These are phyloP conservation scores for Trametes villosa DNA, from an alignment of 768 basidiomycete species.

Conservation along the genomic window DNA sequence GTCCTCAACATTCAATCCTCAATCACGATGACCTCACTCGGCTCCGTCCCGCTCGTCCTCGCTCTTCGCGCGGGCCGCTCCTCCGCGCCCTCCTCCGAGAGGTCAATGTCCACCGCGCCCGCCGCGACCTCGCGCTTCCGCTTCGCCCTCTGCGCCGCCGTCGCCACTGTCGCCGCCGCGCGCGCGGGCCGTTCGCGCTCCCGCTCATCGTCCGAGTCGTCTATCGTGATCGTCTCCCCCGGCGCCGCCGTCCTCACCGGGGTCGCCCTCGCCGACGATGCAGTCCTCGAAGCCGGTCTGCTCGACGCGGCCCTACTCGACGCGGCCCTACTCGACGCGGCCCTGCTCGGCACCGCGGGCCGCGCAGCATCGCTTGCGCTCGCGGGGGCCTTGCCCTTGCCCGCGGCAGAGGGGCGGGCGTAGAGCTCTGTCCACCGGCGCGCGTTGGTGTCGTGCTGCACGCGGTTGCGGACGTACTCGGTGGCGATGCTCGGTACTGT, in stretches of 20 bases:
- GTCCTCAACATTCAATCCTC: too few species aligned
- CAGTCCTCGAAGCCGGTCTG: neutral
- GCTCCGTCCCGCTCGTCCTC: constrained; percentile 3
- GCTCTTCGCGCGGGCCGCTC: constrained; percentile 10
- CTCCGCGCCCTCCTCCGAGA: constrained; percentile 10
- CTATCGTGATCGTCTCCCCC: constrained; percentile 30
- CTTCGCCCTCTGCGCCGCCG: constrained; percentile 17
- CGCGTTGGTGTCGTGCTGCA: constrained; percentile 76
- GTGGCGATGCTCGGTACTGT: constrained; percentile 74
- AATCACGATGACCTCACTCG: constrained; percentile 34
- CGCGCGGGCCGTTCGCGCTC: neutral
- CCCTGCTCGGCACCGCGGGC: too few species aligned
- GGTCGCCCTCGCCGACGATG: neutral
- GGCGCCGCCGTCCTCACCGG: constrained; percentile 9
- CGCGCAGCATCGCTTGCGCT: too few species aligned
- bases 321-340: neutral
- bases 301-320: neutral
- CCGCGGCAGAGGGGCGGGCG: constrained; percentile 53
- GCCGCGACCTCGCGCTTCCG: constrained; percentile 26
- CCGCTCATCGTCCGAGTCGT: constrained; percentile 33
- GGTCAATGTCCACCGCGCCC: constrained; percentile 13
- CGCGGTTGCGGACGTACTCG: constrained; percentile 66
- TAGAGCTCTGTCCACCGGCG: constrained; percentile 77
- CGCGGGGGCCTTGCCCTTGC: constrained; percentile 22
- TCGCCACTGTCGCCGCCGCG: neutral